Percentiles rank a stretch among this genome's conserved stretches.
phyloP scores from a whole-genome alignment of 2,329 filamentous ascomycete species.

The Microcyclospora tardicrescens region DNA sequence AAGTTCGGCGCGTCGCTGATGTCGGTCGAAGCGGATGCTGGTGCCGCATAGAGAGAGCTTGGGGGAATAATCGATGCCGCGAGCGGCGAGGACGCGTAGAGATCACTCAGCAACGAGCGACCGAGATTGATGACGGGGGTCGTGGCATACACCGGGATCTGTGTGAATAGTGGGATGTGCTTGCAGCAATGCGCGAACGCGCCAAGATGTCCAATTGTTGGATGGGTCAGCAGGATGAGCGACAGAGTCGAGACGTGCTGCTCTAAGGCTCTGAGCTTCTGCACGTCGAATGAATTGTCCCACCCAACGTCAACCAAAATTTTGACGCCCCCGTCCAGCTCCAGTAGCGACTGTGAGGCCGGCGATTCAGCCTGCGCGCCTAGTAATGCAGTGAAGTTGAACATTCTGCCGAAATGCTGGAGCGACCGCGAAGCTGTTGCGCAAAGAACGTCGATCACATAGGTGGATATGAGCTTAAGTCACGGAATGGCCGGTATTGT shows the following conservation, averaged over 20 bases:
- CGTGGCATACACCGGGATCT: constrained; percentile 90
- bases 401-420: constrained; percentile 48
- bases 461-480: too few species aligned
- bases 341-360: constrained; percentile 87
- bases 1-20: constrained; percentile 40
- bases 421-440: too few species aligned
- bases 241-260: constrained; percentile 88
- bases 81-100: constrained; percentile 81
- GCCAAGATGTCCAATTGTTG: constrained; percentile 79
- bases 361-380: constrained; percentile 78
- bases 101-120: constrained; percentile 76
- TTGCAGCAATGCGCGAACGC: constrained; percentile 97
- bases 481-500: too few species aligned
- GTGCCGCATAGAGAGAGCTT: constrained; percentile 41
- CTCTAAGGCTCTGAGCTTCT: constrained; percentile 75
- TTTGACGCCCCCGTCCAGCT: constrained; percentile 94
- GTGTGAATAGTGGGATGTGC: constrained; percentile 79
- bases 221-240: constrained; percentile 85
- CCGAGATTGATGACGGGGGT: constrained; percentile 86
- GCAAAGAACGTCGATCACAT: too few species aligned
- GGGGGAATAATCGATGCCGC: constrained; percentile 71
- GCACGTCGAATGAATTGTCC: constrained; percentile 80
- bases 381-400: constrained; percentile 85
- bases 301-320: constrained; percentile 89
- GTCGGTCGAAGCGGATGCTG: constrained; percentile 35